Percentiles rank a stretch among this genome's conserved stretches.
phyloP scores from a whole-genome alignment of 2,329 filamentous ascomycete genomes.

The Trichoderma atrobrunneum region DNA sequence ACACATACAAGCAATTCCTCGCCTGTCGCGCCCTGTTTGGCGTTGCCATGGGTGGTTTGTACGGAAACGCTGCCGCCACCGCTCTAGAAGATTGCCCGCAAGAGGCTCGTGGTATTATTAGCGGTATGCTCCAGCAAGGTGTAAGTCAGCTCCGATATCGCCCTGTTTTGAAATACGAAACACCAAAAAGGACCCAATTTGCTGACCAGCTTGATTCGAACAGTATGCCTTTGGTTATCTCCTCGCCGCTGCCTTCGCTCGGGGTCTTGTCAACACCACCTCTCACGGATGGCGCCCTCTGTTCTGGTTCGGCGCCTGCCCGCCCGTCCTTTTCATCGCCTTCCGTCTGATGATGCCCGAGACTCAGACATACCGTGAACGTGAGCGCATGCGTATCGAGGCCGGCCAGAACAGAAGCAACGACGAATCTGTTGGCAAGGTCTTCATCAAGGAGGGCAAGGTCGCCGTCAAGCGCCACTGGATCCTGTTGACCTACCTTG shows the following conservation, averaged over 20 bases:
- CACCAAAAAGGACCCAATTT: neutral
- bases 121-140: slow-evolving; percentile 73
- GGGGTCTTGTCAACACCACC: slow-evolving; percentile 72
- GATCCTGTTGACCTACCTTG: slow-evolving; percentile 75
- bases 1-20: slow-evolving; percentile 68
- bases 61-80: slow-evolving; percentile 76
- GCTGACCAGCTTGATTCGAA: neutral
- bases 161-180: neutral
- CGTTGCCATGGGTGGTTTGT: slow-evolving; percentile 76
- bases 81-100: slow-evolving; percentile 71
- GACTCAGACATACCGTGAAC: slow-evolving; percentile 68
- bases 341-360: slow-evolving; percentile 78
- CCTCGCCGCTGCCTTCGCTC: slow-evolving; percentile 55
- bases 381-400: slow-evolving; percentile 58
- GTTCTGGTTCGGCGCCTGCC: slow-evolving; percentile 84
- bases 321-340: slow-evolving; percentile 75
- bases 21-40: slow-evolving; percentile 74
- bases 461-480: slow-evolving; percentile 77
- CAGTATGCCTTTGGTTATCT: slow-evolving; percentile 65
- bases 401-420: slow-evolving; percentile 26
- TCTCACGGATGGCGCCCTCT: slow-evolving; percentile 78
- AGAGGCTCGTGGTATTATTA: slow-evolving; percentile 69
- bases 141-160: slow-evolving; percentile 32
- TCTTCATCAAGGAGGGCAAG: slow-evolving; percentile 74
- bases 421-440: slow-evolving; percentile 42